Evolutionary conservation across 169 alveolate species (phyloP).

Genomic region (Plasmodium sp.): DNA sequence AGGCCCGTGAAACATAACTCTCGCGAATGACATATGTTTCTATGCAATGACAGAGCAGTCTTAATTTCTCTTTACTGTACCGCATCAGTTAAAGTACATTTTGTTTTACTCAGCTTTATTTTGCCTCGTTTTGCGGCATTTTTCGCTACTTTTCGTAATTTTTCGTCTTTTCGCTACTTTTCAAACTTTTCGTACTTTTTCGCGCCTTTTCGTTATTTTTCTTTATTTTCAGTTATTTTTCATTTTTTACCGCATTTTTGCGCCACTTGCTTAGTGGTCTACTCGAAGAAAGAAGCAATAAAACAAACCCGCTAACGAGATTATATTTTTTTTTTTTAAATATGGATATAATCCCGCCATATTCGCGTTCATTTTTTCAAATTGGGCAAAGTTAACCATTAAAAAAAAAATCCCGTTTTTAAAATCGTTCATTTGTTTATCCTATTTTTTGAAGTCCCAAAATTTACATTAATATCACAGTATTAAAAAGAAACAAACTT

Average conservation of each 20-base stretch:
- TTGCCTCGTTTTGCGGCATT: background rate
- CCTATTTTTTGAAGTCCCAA: background rate
- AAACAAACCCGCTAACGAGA: background rate
- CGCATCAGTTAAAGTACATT: background rate
- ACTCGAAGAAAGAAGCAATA: background rate
- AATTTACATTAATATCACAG: background rate
- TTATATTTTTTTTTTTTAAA: no score
- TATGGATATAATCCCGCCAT: background rate
- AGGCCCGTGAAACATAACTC: background rate
- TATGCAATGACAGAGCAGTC: background rate
- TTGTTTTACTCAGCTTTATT: background rate
- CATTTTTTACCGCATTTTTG: background rate
- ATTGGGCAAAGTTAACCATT: background rate
- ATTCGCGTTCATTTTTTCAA: background rate
- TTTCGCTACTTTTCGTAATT: background rate
- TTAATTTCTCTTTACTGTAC: background rate
- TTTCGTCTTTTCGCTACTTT: background rate
- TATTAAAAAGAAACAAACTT: background rate
- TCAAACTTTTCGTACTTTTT: background rate
- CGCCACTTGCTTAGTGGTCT: background rate
- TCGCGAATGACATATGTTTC: background rate
- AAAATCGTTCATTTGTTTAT: background rate
- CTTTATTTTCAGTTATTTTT: background rate
- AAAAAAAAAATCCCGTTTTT: background rate
- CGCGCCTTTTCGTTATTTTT: no score